Base-by-base conservation (phyloP, 768 basidiomycete species). In the Naganishia vaughanmartiniae region DNA sequence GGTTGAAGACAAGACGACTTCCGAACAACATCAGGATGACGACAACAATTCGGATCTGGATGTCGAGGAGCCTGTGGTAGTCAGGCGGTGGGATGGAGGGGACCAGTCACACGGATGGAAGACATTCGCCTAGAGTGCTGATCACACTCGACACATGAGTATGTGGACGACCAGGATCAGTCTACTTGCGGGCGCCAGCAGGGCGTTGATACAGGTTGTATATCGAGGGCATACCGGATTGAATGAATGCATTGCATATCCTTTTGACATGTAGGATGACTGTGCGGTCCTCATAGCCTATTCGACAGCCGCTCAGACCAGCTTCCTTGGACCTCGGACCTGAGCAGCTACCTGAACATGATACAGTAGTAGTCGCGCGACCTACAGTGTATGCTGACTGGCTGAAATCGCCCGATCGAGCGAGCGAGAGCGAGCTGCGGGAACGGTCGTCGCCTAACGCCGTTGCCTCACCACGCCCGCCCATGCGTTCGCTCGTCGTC, bases 101-200 rank as follows among this genome's bases (percentile, higher is more conserved):
- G 46, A 67, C n/a, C 55, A 58, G 46, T 45, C 71, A 33, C 54
- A 36, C 7, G 71, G 71, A 0, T 72, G 71, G 71, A 72, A 57
- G 45, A 72, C 71, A 42, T 72, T 72, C 68, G 71, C 71, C 19
- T 66, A 58, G 57, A 28, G 42, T 42, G 30, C 2, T 31, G 30
- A 55, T 30, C 17, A 63, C 17, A n/a, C n/a, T n/a, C n/a, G n/a
- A n/a, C n/a, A n/a, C 12, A 24, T 24, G 26, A 12, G 4, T 36
- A n/a, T 36, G 19, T 28, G 28, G 30, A 30, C 31, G 55, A 58
- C 17, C 11, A 24, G 57, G 12, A 24, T n/a, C 54, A 55, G 14
- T 28, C 30, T 24, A 55, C 54, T 26, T 28, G 28, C 4, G 11
- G 7, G 42, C 42, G 7, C 10, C 9, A 12, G 42, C 42, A 42